Evolutionary conservation across 345 rosid species (phyloP).

Genomic region (Populus nigra): DNA sequence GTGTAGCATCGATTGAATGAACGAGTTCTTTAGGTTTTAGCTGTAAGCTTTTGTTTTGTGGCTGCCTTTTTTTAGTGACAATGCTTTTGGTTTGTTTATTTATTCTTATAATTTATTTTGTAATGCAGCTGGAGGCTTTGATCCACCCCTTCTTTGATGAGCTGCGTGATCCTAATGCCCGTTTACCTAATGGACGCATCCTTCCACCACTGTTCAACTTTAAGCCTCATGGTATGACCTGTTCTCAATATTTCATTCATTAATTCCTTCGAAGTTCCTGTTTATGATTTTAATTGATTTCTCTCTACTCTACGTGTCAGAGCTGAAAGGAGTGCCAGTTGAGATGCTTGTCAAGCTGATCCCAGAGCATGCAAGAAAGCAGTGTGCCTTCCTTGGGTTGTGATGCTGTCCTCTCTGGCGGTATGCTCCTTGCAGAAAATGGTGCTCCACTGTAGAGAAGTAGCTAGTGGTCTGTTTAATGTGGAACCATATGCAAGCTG

Average conservation of each 20-base stretch:
- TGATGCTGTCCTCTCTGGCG: constrained; percentile 28
- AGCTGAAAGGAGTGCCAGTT: constrained; percentile 67
- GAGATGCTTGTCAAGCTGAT: constrained; percentile 73
- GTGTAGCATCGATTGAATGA: not conserved
- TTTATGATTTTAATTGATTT: constrained; percentile 9
- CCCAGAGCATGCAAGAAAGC: constrained; percentile 86
- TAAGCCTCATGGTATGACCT: constrained; percentile 68
- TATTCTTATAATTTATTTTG: not conserved
- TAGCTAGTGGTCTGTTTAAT: constrained; percentile 17
- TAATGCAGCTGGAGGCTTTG: constrained; percentile 73
- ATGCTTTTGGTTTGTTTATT: not conserved
- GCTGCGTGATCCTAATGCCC: constrained; percentile 72
- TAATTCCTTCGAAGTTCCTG: not conserved
- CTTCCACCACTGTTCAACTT: constrained; percentile 97
- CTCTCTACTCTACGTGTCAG: constrained; percentile 31
- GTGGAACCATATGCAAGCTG: constrained; percentile 9
- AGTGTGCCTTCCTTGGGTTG: constrained; percentile 66
- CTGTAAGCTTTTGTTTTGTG: not conserved
- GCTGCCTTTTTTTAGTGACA: not conserved
- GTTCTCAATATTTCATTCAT: not conserved
- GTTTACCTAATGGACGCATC: constrained; percentile 82
- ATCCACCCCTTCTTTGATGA: constrained; percentile 95
- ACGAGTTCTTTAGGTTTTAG: too few relatives aligned
- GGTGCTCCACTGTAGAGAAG: constrained; percentile 20
- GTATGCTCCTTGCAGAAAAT: constrained; percentile 38